These are phyloP conservation scores for Fusarium drepaniforme DNA, from an alignment of 2,329 filamentous ascomycete genomes.

Conservation along the genomic window DNA sequence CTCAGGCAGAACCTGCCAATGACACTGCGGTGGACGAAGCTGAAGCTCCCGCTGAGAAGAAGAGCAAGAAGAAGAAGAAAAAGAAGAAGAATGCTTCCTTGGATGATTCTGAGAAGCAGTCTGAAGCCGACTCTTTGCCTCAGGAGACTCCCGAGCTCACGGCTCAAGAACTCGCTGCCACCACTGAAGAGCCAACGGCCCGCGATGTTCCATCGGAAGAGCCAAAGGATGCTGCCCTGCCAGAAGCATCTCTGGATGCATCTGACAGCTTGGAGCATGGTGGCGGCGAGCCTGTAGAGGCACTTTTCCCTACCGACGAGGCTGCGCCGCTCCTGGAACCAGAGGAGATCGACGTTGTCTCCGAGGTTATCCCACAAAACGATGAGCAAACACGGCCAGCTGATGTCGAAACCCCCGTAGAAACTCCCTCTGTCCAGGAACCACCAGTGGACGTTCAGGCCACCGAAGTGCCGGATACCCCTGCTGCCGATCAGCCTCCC, in stretches of 20 bases:
- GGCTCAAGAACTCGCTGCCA: background rate
- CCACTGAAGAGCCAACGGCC: background rate
- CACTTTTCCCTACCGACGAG: constrained; percentile 17
- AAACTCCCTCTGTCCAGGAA: constrained; percentile 36
- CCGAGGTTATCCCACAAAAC: constrained; percentile 32
- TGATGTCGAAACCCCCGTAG: constrained; percentile 41
- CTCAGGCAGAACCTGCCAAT: constrained; percentile 7
- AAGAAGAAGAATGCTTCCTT: constrained; percentile 34
- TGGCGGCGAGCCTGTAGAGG: constrained; percentile 14
- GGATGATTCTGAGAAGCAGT: constrained; percentile 31
- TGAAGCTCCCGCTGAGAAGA: constrained; percentile 34
- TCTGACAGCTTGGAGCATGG: constrained; percentile 12
- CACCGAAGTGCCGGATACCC: constrained; percentile 21
- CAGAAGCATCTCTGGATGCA: constrained; percentile 16
- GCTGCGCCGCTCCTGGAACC: constrained; percentile 13
- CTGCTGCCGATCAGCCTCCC: constrained; percentile 21
- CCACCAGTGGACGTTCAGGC: constrained; percentile 26
- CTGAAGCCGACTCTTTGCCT: constrained; percentile 19
- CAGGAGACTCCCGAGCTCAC: constrained; percentile 19
- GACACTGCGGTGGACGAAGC: constrained; percentile 1
- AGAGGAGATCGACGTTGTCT: constrained; percentile 26
- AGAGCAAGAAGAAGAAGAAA: constrained; percentile 55
- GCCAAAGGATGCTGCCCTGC: constrained; percentile 3
- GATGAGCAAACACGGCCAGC: constrained; percentile 41
- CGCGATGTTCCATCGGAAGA: constrained; percentile 4